Conservation (phyloP, 2,329 filamentous ascomycete species). For the Stachybotrys echinatus region DNA sequence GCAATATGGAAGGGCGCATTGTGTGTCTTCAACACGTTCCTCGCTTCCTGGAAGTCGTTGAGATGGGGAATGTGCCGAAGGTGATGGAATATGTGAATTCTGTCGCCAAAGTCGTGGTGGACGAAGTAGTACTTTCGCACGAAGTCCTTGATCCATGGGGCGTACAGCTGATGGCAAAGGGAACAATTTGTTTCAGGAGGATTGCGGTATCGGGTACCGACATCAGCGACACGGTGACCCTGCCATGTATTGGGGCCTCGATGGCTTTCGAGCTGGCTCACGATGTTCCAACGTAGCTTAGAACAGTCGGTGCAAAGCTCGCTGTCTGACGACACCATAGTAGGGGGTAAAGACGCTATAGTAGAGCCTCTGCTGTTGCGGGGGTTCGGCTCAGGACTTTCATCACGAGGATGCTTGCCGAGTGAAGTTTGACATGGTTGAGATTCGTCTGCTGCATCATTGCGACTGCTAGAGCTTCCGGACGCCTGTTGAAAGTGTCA, state of each 20-base stretch:
- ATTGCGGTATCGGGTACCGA: not conserved
- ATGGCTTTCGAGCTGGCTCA: not conserved
- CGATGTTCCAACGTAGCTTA: not conserved
- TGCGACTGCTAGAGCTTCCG: no score
- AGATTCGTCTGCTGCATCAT: no score
- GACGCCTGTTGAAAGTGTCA: no score
- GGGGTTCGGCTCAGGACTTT: not conserved
- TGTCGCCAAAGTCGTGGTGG: not conserved
- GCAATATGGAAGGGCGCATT: not conserved
- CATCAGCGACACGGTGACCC: not conserved
- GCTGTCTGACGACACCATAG: not conserved
- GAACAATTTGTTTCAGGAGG: not conserved
- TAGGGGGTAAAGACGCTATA: not conserved
- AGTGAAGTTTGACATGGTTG: no score
- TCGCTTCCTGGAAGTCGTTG: not conserved
- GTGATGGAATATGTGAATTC: not conserved
- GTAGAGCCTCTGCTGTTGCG: no score
- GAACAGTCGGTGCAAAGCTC: not conserved
- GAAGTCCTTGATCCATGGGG: not conserved
- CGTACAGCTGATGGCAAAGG: not conserved
- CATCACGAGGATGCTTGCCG: not conserved
- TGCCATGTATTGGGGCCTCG: not conserved
- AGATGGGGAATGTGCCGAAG: slow-evolving; percentile 1
- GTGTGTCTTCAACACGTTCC: not conserved
- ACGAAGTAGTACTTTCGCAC: not conserved